These are phyloP conservation scores for Neurospora sp. DNA, from an alignment of 495 filamentous ascomycete genomes.

Conservation along the genomic window DNA sequence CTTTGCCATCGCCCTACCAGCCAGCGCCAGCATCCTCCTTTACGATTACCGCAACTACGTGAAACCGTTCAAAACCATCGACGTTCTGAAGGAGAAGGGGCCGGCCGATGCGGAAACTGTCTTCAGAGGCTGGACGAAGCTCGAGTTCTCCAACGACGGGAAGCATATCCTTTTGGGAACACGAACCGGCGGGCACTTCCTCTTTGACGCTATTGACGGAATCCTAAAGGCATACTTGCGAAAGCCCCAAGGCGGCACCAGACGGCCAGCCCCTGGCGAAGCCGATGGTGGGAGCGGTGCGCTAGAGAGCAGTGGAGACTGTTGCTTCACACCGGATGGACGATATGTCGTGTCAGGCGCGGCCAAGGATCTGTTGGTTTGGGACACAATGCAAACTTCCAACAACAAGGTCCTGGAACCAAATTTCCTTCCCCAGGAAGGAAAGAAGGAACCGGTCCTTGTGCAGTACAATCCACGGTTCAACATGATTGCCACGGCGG, in stretches of 20 bases:
- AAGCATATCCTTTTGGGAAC: slow-evolving; percentile 77
- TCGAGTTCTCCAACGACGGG: slow-evolving; percentile 93
- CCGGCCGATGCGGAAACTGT: slow-evolving; percentile 21
- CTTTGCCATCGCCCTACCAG: slow-evolving; percentile 81
- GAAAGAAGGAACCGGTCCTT: slow-evolving; percentile 53
- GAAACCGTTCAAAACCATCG: slow-evolving; percentile 83
- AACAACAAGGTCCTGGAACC: slow-evolving; percentile 57
- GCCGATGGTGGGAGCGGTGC: slow-evolving; percentile 21
- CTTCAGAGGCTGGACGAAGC: slow-evolving; percentile 64
- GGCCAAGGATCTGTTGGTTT: slow-evolving; percentile 63
- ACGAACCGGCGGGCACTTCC: slow-evolving; percentile 67
- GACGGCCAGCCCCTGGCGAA: slow-evolving; percentile 41
- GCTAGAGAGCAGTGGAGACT: slow-evolving; percentile 57
- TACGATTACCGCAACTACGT: slow-evolving; percentile 93
- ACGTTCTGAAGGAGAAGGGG: slow-evolving; percentile 44
- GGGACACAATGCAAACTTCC: slow-evolving; percentile 59
- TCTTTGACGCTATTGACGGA: slow-evolving; percentile 85
- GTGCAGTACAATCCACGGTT: slow-evolving; percentile 83
- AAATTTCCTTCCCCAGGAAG: slow-evolving; percentile 48
- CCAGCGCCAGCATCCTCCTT: slow-evolving; percentile 64
- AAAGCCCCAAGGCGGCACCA: slow-evolving; percentile 29
- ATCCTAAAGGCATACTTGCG: slow-evolving; percentile 54
- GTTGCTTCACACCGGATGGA: slow-evolving; percentile 80
- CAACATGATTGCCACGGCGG: slow-evolving; percentile 81
- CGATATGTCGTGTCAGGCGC: slow-evolving; percentile 74